Percentiles rank a stretch among this genome's conserved stretches.
phyloP scores from a whole-genome alignment of 2,329 filamentous ascomycete species.

The Trichoderma afroharzianum region DNA sequence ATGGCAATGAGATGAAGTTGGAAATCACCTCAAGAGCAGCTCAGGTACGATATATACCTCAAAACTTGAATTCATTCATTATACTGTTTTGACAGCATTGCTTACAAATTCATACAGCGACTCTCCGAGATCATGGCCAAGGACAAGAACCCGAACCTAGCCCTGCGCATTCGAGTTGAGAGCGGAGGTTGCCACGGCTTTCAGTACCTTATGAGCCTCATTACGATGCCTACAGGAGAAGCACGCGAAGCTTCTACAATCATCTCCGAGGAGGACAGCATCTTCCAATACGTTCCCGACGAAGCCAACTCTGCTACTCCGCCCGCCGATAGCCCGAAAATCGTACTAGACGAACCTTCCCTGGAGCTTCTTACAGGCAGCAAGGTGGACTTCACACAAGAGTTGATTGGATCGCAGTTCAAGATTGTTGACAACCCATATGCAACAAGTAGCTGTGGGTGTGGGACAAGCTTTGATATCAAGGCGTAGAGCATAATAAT shows the following conservation, averaged over 20 bases:
- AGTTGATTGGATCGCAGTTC: constrained; percentile 85
- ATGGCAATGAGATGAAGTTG: constrained; percentile 78
- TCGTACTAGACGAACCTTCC: constrained; percentile 84
- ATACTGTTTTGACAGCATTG: background rate
- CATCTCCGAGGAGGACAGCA: constrained; percentile 72
- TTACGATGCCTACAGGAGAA: constrained; percentile 51
- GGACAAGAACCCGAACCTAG: constrained; percentile 71
- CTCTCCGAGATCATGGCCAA: constrained; percentile 72
- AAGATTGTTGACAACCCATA: constrained; percentile 92
- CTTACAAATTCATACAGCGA: constrained; percentile 45
- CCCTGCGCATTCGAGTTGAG: constrained; percentile 88
- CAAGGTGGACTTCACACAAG: constrained; percentile 94
- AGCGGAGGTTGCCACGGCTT: constrained; percentile 96
- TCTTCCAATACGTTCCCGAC: constrained; percentile 69
- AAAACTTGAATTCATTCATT: background rate
- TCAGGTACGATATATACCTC: constrained; percentile 51
- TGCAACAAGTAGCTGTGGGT: constrained; percentile 92
- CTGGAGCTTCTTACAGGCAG: constrained; percentile 87
- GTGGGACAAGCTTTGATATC: constrained; percentile 96
- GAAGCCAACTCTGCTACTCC: constrained; percentile 33
- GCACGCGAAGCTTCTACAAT: constrained; percentile 33
- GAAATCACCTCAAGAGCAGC: constrained; percentile 81
- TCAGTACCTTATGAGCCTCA: constrained; percentile 91
- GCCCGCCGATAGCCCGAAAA: constrained; percentile 55
- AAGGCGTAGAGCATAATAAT: constrained; percentile 47